These are phyloP conservation scores for Cucurbita maxima DNA, from an alignment of 306 rosid genomes.

Conservation along the genomic window DNA sequence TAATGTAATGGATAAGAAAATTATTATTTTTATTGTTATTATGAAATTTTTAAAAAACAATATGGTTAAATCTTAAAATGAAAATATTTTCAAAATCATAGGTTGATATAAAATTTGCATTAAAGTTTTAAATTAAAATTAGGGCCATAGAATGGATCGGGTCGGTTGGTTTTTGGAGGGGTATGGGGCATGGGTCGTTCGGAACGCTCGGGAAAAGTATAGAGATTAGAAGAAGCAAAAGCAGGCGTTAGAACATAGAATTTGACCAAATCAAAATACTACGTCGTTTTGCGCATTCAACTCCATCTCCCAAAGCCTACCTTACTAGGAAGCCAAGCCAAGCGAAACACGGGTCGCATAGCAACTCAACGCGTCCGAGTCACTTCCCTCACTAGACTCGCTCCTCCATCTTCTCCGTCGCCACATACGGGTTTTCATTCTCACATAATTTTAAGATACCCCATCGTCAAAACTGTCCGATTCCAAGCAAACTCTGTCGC, in stretches of 20 bases:
- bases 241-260: neutral
- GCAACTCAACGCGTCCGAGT: conserved; percentile 1
- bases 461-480: neutral
- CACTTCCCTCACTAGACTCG: conserved; percentile 1
- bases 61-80: no score
- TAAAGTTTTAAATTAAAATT: no score
- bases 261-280: neutral
- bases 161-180: no score
- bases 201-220: neutral
- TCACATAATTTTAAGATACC: neutral
- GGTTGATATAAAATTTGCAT: no score
- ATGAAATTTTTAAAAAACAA: no score
- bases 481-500: neutral
- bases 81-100: no score
- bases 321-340: neutral
- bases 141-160: no score
- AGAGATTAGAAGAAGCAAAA: neutral
- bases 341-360: neutral
- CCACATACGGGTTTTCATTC: neutral
- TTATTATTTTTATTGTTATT: no score
- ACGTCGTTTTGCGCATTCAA: neutral
- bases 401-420: neutral
- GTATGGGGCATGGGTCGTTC: neutral
- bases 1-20: no score
- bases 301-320: neutral